These are phyloP conservation scores for Handroanthus guayacan DNA, from an alignment of 257 asterid genomes.

Conservation along the genomic window DNA sequence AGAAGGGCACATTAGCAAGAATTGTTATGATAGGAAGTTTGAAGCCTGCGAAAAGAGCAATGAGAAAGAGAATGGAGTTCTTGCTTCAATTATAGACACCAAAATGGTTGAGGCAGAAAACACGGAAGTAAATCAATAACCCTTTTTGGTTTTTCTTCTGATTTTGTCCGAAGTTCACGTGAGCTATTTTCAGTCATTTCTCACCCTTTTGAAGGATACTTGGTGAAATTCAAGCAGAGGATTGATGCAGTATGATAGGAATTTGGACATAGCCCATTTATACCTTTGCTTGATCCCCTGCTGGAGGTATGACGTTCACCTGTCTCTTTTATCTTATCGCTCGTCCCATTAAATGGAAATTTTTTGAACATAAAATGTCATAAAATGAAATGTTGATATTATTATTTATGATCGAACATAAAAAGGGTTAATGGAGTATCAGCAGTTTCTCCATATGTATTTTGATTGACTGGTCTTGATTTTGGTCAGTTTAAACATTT, in stretches of 20 bases:
- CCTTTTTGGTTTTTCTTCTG: background rate
- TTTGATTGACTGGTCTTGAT: no score
- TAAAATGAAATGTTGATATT: no score
- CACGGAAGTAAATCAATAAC: constrained; percentile 7
- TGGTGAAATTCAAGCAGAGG: background rate
- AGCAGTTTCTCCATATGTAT: no score
- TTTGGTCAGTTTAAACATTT: background rate
- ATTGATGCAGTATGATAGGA: background rate
- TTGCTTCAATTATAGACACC: constrained; percentile 26
- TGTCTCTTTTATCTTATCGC: background rate
- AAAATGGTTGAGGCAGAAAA: constrained; percentile 32
- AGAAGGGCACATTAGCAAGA: constrained; percentile 57
- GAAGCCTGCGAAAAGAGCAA: constrained; percentile 38
- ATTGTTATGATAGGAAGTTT: constrained; percentile 46
- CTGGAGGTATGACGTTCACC: background rate
- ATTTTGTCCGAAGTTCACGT: no score
- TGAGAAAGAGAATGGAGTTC: constrained; percentile 36
- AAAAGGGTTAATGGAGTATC: no score
- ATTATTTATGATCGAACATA: no score
- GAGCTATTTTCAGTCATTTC: background rate
- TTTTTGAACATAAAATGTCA: background rate
- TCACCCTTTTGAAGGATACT: background rate
- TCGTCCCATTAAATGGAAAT: background rate
- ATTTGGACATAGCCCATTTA: background rate
- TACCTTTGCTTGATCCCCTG: background rate